Evolutionary conservation across 2,329 filamentous ascomycete genomes (phyloP), one percentile per base, ranked within the genome.

Genomic region (Coniochaeta sp.): DNA sequence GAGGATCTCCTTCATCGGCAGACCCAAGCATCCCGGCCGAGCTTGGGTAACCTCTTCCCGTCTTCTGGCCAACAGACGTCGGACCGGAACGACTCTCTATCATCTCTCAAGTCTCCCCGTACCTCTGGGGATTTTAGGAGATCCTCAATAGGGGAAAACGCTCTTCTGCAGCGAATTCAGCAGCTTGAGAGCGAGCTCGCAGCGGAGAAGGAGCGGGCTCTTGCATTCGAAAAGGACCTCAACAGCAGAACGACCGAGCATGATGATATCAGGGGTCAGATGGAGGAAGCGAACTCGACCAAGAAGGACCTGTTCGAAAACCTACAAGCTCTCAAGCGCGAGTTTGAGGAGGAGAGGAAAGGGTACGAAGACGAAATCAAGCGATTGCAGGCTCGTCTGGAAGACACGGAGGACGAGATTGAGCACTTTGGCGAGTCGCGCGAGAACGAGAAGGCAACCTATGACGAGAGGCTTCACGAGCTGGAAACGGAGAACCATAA

Each of bases 291-390:
- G 6, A 89, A 94, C 60, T 91, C 89, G 3, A 96, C 88, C 1
- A 99, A 99, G 67, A 87, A 88, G 60, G 94, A 97, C 66, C 81
- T 99, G 9, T 83, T 99, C 70, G 86, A 89, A 57, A 99, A 99
- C 63, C 89, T 99, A 72, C 91, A 97, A 63, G 86, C 91, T 12
- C 81, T 95, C 57, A 90, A 96, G 67, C 83, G 83, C 24, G 94
- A 97, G 62, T 96, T 96, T 59, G 77, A 87, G 31, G 83, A 85
- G 48, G 92, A 97, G 67, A 83, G 94, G 33, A 89, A 87, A 61
- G 87, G 85, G 9, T 75, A 97, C 1, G 89, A 96, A 59, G 77
- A 82, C 14, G 91, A 97, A 64, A 84, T 94, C 52, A 86, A 84
- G 59, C 79, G 81, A 13, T 78, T 91, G 52, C 91, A 87, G 62